These are phyloP conservation scores for Sungouiozyma intestinalis DNA, from an alignment of 805 yeast genomes.

Conservation along the genomic window DNA sequence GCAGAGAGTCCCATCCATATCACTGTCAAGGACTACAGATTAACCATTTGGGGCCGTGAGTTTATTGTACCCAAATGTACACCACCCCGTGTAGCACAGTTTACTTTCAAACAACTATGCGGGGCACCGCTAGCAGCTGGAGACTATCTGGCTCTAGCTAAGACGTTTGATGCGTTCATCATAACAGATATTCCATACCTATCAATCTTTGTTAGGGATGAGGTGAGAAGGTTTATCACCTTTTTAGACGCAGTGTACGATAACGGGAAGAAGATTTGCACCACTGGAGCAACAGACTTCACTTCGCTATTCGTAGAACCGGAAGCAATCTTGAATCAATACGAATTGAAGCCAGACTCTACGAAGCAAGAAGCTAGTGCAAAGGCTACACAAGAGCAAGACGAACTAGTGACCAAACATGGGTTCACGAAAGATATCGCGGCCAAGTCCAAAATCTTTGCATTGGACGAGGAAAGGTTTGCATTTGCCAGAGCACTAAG, in stretches of 20 bases:
- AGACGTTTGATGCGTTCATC: constrained; percentile 64
- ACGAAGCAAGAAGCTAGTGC: constrained; percentile 19
- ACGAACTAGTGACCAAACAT: constrained; percentile 59
- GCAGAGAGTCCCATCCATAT: not conserved
- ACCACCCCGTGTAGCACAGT: constrained; percentile 78
- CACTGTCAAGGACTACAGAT: constrained; percentile 16
- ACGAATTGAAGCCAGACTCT: constrained; percentile 20
- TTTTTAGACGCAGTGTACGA: constrained; percentile 94
- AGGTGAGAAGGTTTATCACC: constrained; percentile 84
- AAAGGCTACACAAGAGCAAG: constrained; percentile 29
- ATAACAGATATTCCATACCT: constrained; percentile 87
- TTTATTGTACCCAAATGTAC: constrained; percentile 65
- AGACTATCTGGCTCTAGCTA: constrained; percentile 79
- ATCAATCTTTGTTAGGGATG: constrained; percentile 67
- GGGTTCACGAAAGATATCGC: constrained; percentile 69
- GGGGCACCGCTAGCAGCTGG: constrained; percentile 88
- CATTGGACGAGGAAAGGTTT: constrained; percentile 87
- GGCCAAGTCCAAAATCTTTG: constrained; percentile 64
- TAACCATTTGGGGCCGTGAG: constrained; percentile 82
- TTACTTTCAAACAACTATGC: constrained; percentile 77
- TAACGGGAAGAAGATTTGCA: constrained; percentile 76
- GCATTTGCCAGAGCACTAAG: constrained; percentile 94
- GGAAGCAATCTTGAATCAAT: constrained; percentile 37
- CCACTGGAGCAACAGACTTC: constrained; percentile 81
- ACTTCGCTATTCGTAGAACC: constrained; percentile 80